Conservation (phyloP, 139 green algal genomes). For the Axilococcus clingmanii region DNA sequence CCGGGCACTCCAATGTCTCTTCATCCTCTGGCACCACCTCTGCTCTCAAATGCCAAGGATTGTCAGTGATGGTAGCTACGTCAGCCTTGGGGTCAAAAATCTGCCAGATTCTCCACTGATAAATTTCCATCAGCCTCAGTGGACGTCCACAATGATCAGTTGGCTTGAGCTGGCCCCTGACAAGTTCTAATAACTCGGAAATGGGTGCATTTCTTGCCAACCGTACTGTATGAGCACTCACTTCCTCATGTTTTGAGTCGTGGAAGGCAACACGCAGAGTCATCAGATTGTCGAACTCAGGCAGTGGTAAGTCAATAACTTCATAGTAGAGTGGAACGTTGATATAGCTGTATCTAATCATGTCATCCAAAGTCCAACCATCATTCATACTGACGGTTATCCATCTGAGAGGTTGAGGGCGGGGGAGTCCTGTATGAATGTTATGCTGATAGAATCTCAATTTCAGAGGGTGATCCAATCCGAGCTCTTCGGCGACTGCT, state of each 20-base stretch:
- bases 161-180: slow-evolving; percentile 36
- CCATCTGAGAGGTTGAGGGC: slow-evolving; percentile 49
- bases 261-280: slow-evolving; percentile 57
- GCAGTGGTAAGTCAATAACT: slow-evolving; percentile 87
- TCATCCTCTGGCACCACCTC: slow-evolving; percentile 68
- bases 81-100: slow-evolving; percentile 35
- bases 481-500: slow-evolving; percentile 44
- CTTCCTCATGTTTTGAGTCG: slow-evolving; percentile 63
- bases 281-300: slow-evolving; percentile 66
- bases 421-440: slow-evolving; percentile 44
- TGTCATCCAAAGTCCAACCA: slow-evolving; percentile 43
- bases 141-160: slow-evolving; percentile 2
- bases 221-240: slow-evolving; percentile 56
- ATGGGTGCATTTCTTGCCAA: slow-evolving; percentile 58
- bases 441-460: slow-evolving; percentile 54
- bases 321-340: slow-evolving; percentile 78
- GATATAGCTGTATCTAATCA: slow-evolving; percentile 30
- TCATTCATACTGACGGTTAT: too few relatives aligned
- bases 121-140: slow-evolving; percentile 82
- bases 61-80: slow-evolving; percentile 43
- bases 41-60: slow-evolving; percentile 52
- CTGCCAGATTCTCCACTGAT: slow-evolving; percentile 14
- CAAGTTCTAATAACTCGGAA: slow-evolving; percentile 53
- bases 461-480: slow-evolving; percentile 28
- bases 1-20: slow-evolving; percentile 10